Evolutionary conservation across 768 basidiomycete genomes (phyloP).

Genomic region (Lactifluus piperatus): DNA sequence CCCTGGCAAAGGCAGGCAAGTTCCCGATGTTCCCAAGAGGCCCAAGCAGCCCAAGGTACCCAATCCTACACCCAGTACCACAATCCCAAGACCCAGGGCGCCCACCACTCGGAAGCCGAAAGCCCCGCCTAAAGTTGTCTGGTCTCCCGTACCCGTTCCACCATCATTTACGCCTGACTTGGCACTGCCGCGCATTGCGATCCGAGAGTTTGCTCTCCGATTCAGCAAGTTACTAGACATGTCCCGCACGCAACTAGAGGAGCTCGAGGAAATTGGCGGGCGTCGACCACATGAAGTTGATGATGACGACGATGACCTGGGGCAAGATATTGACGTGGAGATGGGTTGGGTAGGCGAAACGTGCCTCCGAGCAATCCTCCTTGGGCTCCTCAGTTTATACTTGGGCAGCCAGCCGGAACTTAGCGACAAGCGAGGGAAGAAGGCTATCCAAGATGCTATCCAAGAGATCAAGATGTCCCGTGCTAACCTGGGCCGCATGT

Average conservation of each 20-base stretch:
- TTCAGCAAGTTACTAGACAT: slow-evolving; percentile 48
- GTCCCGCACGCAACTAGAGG: slow-evolving; percentile 56
- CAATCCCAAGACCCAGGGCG: slow-evolving; percentile 16
- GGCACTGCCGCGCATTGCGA: slow-evolving; percentile 53
- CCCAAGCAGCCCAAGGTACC: slow-evolving; percentile 23
- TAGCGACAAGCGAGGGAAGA: slow-evolving; percentile 28
- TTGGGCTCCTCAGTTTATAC: slow-evolving; percentile 51
- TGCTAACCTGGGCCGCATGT: slow-evolving; percentile 53
- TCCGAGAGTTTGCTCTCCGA: slow-evolving; percentile 66
- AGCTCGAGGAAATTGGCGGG: slow-evolving; percentile 34
- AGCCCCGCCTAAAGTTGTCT: slow-evolving; percentile 39
- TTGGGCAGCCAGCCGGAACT: slow-evolving; percentile 27
- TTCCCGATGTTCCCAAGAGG: slow-evolving; percentile 6
- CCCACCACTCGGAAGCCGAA: slow-evolving; percentile 20
- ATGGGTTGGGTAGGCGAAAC: slow-evolving; percentile 56
- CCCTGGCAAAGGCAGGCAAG: slow-evolving; percentile 24
- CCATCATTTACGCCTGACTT: slow-evolving; percentile 36
- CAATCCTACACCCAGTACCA: slow-evolving; percentile 4
- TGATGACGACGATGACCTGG: slow-evolving; percentile 26
- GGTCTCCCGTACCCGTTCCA: slow-evolving; percentile 39
- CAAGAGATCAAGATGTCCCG: slow-evolving; percentile 47
- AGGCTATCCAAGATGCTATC: slow-evolving; percentile 36
- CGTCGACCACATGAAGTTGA: slow-evolving; percentile 30
- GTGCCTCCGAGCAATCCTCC: slow-evolving; percentile 54
- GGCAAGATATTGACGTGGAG: slow-evolving; percentile 21